Base-by-base conservation (phyloP, 176 grass and related monocot species). In the Rhipidocladum racemiflorum region DNA sequence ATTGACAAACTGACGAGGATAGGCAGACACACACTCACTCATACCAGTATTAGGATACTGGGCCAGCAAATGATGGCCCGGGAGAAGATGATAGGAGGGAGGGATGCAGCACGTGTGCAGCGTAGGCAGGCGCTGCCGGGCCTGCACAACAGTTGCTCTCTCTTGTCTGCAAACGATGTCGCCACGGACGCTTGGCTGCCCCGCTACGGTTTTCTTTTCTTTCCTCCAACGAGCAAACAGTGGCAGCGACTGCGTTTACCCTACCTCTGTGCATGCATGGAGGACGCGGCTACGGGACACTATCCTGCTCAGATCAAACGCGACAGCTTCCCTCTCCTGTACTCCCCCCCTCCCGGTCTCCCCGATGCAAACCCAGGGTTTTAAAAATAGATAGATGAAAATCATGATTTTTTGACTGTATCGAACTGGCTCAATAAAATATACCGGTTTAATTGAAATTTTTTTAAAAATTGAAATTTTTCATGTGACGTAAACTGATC, bases 41-140 rank as follows among this genome's bases (percentile, higher is more conserved):
- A 43, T 9, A 8, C 8, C 9, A 42, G 40, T 44, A 55, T n/a
- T 55, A 15, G 39, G 36, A 27, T 44, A 15, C 2, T 50, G 2
- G 27, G 14, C 20, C n/a, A 42, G 34, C 69, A 46, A 10, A 72
- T 55, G 60, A 70, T 80, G 61, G 70, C 38, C 34, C 4, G 6
- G 28, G 36, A 65, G 45, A 62, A 74, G 7, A 25, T 21, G 46
- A 63, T 34, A 24, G 77, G 70, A 79, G 76, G 15, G 54, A 61
- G 63, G 74, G 57, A 18, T 3, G 71, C 45, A 78, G 85, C 85
- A 97, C 91, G 94, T 97, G 94, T 88, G 87, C 85, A 79, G 80
- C 70, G 73, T 73, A 79, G 87, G 89, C 78, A 61, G 82, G 72
- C 70, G 70, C 25, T 84, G 81, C 84, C 23, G 80, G 77, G 53